Evolutionary conservation across 2,329 filamentous ascomycete genomes (phyloP), one percentile per base, ranked within the genome.

Genomic region (Fusarium sp.): DNA sequence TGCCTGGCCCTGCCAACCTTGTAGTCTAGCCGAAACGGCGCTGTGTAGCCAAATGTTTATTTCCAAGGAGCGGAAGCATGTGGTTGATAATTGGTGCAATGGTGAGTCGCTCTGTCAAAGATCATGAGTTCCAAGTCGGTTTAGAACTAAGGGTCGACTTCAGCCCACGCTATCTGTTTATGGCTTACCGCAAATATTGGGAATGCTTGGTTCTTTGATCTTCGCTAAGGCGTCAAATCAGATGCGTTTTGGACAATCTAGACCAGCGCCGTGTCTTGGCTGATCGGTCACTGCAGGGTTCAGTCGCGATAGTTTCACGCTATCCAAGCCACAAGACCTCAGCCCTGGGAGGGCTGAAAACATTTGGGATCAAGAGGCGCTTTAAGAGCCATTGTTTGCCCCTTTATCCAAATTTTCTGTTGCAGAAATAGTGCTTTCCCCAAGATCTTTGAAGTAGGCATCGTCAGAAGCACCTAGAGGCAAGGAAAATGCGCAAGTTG

Each of bases 261-360:
- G 69, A 71, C 63, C 57, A 17, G 22, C 44, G 67, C 62, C 68
- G 7, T 22, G 38, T 50, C 50, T 66, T 59, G 54, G 55, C 51
- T 54, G 28, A 36, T 39, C 24, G 17, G 22, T 55, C 56, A 57
- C 32, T 41, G 26, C 45, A 66, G 56, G 62, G 45, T 41, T 15
- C 44, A 55, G 32, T 36, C 47, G 20, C 30, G 35, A 55, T 59
- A 54, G 20, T 80, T 94, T 28, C 24, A 57, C 70, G 74, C 68
- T 69, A 66, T 51, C 36, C 22, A 60, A 74, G 74, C 74, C 74
- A 76, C 74, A 51, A 53, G 54, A 44, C 44, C 48, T 73, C 72
- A 76, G 66, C 74, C 47, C 66, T 54, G 24, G 17, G 20, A 39
- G n/a, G 62, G 48, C 47, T 56, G 42, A 47, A 56, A 41, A 24